Conservation (phyloP, 148 eudicot species). For the Silene latifolia region DNA sequence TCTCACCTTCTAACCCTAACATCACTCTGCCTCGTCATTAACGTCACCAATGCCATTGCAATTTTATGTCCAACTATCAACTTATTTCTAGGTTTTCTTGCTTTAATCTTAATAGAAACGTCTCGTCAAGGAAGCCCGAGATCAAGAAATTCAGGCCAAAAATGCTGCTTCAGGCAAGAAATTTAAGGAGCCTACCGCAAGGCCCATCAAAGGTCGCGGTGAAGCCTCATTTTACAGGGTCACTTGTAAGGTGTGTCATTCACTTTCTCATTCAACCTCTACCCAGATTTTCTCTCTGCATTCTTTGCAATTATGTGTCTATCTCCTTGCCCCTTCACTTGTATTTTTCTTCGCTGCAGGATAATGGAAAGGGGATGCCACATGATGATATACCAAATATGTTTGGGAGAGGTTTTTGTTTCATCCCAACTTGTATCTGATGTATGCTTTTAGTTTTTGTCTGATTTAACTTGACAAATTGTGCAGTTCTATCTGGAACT, state of each 20-base stretch:
- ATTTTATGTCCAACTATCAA: too few relatives aligned
- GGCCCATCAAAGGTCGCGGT: conserved; percentile 72
- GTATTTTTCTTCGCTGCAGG: conserved; percentile 37
- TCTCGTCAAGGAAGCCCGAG: conserved; percentile 84
- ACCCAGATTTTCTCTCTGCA: neutral
- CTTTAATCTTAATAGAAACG: conserved; percentile 65
- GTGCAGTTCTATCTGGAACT: conserved; percentile 93
- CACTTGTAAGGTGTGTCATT: conserved; percentile 73
- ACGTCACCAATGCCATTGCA: neutral
- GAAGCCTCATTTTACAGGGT: conserved; percentile 95
- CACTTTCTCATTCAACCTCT: conserved; percentile 10
- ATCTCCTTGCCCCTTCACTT: neutral
- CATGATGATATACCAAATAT: conserved; percentile 98
- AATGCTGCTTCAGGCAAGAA: conserved; percentile 87
- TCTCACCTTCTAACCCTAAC: too few relatives aligned
- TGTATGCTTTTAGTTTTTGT: neutral
- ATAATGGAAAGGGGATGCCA: conserved; percentile 98
- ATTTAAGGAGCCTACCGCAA: conserved; percentile 58
- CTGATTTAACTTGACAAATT: neutral
- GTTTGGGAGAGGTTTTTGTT: conserved; percentile 88
- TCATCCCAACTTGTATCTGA: conserved; percentile 1
- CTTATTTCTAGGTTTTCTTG: too few relatives aligned
- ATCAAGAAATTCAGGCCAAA: conserved; percentile 78
- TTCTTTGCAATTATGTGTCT: neutral
- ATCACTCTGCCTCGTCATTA: too few relatives aligned